A percentile compares a stretch with the other conserved stretches of the same genome.
phyloP scores from a whole-genome alignment of 805 yeast genomes.

The Starmerella apis region DNA sequence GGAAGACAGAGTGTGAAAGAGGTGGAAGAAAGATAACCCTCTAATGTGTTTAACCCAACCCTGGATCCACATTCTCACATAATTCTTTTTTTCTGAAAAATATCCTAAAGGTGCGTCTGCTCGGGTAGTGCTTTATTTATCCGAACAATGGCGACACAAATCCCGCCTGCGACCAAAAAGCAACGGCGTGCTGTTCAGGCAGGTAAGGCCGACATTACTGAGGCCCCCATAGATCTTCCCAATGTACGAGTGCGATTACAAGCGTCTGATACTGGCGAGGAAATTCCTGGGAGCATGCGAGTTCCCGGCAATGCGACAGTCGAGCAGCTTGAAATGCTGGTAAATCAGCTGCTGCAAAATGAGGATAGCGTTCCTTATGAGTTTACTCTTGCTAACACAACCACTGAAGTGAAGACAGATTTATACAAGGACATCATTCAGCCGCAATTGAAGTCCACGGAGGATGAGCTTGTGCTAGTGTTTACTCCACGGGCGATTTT shows the following conservation, averaged over 20 bases:
- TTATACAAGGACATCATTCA: slow-evolving; percentile 70
- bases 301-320: slow-evolving; percentile 86
- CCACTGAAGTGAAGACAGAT: slow-evolving; percentile 65
- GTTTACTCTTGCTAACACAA: slow-evolving; percentile 49
- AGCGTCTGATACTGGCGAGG: slow-evolving; percentile 74
- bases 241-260: slow-evolving; percentile 80
- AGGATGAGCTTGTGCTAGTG: slow-evolving; percentile 81
- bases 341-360: slow-evolving; percentile 55
- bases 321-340: slow-evolving; percentile 73
- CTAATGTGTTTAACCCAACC: too few species aligned
- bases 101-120: neutral
- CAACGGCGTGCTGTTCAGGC: slow-evolving; percentile 50
- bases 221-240: slow-evolving; percentile 70
- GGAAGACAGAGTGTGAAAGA: too few species aligned
- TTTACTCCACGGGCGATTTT: slow-evolving; percentile 93
- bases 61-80: neutral
- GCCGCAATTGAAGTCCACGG: slow-evolving; percentile 81
- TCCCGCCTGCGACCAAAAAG: slow-evolving; percentile 89
- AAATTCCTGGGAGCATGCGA: slow-evolving; percentile 71
- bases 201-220: slow-evolving; percentile 42
- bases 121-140: neutral
- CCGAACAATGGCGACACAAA: slow-evolving; percentile 66
- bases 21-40: too few species aligned
- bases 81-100: slow-evolving; percentile 9
- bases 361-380: slow-evolving; percentile 88